These are phyloP conservation scores for Lablab purpureus DNA, from an alignment of 306 rosid genomes.

Conservation along the genomic window DNA sequence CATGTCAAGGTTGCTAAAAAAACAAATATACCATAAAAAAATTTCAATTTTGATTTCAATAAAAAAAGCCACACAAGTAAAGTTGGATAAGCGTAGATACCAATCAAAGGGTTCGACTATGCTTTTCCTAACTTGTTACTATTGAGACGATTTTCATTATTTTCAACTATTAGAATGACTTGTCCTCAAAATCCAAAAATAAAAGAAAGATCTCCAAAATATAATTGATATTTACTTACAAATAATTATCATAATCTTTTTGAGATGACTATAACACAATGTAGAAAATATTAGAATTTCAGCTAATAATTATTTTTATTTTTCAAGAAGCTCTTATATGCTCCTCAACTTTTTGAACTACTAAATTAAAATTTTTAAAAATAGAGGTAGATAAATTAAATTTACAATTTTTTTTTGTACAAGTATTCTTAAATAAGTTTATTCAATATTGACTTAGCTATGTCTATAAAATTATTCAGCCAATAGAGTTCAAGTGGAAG, in stretches of 20 bases:
- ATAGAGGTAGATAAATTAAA: neutral
- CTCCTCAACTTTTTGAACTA: neutral
- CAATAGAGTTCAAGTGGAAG: neutral
- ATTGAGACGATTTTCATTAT: neutral
- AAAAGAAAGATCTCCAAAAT: neutral
- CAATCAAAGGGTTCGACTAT: no score
- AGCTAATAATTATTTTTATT: neutral
- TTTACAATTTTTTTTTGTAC: neutral
- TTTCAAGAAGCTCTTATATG: no score
- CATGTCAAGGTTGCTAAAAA: no score
- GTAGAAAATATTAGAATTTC: neutral
- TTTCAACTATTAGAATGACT: neutral
- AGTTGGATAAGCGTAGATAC: no score
- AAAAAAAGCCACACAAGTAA: no score
- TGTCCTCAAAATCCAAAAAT: neutral
- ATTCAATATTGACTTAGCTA: no score
- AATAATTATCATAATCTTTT: neutral
- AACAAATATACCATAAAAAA: no score
- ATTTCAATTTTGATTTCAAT: no score
- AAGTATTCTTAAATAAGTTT: neutral
- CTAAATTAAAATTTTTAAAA: neutral
- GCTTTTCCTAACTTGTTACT: no score
- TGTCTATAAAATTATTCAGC: no score
- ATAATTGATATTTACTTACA: neutral
- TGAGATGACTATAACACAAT: neutral